Base-by-base conservation (phyloP, 352 stramenopile genomes). In the Phytophthora brassicae region DNA sequence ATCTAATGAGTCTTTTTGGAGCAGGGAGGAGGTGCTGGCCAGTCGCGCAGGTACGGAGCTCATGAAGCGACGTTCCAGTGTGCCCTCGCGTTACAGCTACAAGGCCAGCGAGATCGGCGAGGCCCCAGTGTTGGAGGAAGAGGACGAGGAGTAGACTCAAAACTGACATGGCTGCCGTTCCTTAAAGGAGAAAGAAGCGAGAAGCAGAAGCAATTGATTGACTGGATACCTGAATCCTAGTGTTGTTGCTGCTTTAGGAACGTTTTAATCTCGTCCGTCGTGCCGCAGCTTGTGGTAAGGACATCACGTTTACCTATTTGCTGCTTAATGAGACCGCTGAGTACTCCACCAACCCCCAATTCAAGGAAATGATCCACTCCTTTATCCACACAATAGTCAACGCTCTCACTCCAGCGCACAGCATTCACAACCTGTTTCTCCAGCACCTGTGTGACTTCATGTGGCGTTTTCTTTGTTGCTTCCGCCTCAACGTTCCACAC, bases 401-500 rank as follows among this genome's bases (percentile, higher is more conserved):
- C 67, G 59, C 83, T 92, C 45, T 90, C 71, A 48, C 83, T 92
- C 87, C 87, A 95, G 26, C 68, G 75, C 35, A 95, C 87, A 26
- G 85, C 75, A 1, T 65, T 52, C 26, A 85, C 74, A 33, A 94
- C 77, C 66, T 95, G 87, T 51, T 78, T 31, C 54, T 74, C 72
- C 41, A 93, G 63, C 29, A 71, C 65, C 14, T 74, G 68, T 20
- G 65, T 60, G 36, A 95, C 74, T 51, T 76, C 63, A 3, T 69
- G 54, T 0, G 62, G 56, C 35, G 70, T 71, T 52, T 90, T 88
- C 0, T 51, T n/a, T 19, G 59, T 70, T 24, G 77, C 70, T 16
- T 58, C 20, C 6, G 71, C 87, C 35, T 90, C 78, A 1, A 92
- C 81, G 58, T 95, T 94, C 82, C 85, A 95, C 26, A 95, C 80